Evolutionary conservation across 345 rosid genomes (phyloP), one percentile per base, ranked within the genome.

Genomic region (Populus euphratica): DNA sequence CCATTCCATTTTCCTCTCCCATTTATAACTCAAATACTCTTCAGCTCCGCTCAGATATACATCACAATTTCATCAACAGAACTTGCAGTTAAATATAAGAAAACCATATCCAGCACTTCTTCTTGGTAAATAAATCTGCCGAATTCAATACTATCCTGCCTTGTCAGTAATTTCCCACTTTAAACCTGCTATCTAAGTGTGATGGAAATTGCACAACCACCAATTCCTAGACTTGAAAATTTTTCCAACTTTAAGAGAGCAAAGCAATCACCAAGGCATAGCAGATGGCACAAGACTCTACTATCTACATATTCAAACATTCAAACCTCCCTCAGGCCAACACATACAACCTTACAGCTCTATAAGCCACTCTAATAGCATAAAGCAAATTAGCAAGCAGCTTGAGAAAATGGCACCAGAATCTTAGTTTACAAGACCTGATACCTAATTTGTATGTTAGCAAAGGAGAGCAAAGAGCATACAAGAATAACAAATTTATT

Each of bases 401-500:
- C 49, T 44, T 23, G 8, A 33, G 44, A 33, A 75, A 47, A 6
- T 29, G 8, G 6, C 16, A 17, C 39, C 29, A 63, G 41, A 23
- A 11, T 5, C 9, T 0, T 4, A 27, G 27, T 13, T 63, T 43
- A n/a, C 27, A 44, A 18, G 41, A 14, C 39, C 27, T 31, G 21
- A 31, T 33, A 7, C 36, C n/a, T 44, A 20, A 36, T 35, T 33
- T 38, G 49, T 3, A 25, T 9, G 52, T 8, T 11, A 25, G 29
- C 23, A 20, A 7, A 43, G 39, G 18, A 39, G 63, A 31, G 52
- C 2, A n/a, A 68, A 36, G 23, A 21, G 16, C 50, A 73, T 44
- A 61, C 61, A 75, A 56, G 29, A 39, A 6, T 20, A 43, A 14
- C 2, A 63, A 36, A 74, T 78, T 83, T 84, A 93, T 83, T 84